phyloP scores from a whole-genome alignment of 306 rosid species.

The Cicer judaicum region DNA sequence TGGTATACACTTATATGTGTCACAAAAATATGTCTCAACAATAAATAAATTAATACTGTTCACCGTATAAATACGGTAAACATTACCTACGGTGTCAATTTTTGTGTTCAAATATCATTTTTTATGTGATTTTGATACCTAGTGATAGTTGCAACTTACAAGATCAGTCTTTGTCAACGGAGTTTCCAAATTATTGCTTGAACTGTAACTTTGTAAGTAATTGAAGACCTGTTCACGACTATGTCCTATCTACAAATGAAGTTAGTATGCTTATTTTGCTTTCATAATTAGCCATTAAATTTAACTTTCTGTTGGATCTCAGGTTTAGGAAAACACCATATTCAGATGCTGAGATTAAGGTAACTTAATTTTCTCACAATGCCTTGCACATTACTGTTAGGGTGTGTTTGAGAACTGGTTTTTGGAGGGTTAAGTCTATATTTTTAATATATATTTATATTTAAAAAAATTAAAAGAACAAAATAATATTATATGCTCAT shows the following conservation, averaged over 20 bases:
- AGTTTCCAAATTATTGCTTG: conserved; percentile 8
- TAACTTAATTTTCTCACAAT: conserved; percentile 41
- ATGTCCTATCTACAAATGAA: conserved; percentile 23
- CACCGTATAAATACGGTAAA: too few species aligned
- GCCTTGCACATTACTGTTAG: conserved; percentile 26
- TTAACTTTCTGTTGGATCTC: conserved; percentile 42
- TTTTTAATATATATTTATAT: too few species aligned
- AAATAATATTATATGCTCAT: too few species aligned
- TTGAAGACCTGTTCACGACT: conserved; percentile 11
- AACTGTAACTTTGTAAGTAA: conserved; percentile 18
- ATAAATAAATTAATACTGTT: too few species aligned
- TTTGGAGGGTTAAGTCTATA: too few species aligned
- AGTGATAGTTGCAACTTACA: conserved; percentile 26
- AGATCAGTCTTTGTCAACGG: conserved; percentile 2
- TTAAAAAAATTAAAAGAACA: too few species aligned
- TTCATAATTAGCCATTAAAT: conserved; percentile 18
- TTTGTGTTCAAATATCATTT: too few species aligned
- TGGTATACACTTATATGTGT: too few species aligned
- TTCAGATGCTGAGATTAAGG: conserved; percentile 93
- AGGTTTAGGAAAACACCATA: conserved; percentile 84
- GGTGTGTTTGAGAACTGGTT: too few species aligned
- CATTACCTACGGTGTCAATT: too few species aligned
- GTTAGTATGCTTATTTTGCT: conserved; percentile 37
- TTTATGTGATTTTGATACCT: background rate
- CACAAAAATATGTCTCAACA: too few species aligned